phyloP scores from a whole-genome alignment of 257 asterid species.

The Solanum boliviense region DNA sequence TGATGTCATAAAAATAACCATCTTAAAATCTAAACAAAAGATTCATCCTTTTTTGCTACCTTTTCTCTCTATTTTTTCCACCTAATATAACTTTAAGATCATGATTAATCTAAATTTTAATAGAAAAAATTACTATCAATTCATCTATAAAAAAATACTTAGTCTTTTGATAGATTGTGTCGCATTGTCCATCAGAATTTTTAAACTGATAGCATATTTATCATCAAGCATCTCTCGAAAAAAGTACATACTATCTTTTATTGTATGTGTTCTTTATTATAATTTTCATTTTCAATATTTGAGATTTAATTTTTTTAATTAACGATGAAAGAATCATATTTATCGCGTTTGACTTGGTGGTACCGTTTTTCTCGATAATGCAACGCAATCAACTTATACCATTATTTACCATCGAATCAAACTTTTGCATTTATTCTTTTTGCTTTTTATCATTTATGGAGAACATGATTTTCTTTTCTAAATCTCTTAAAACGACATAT shows the following conservation, averaged over 20 bases:
- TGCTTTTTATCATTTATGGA: not conserved
- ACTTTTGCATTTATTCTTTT: not conserved
- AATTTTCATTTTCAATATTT: not conserved
- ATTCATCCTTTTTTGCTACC: not conserved
- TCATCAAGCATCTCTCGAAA: not conserved
- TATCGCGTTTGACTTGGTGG: not conserved
- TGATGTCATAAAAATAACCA: not conserved
- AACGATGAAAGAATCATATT: not conserved
- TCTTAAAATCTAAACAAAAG: not conserved
- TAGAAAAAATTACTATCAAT: not conserved
- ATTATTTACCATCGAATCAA: not conserved
- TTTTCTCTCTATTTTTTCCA: not conserved
- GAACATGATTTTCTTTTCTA: not conserved
- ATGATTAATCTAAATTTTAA: not conserved
- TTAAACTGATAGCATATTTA: accelerated
- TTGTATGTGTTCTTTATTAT: not conserved
- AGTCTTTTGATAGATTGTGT: not conserved
- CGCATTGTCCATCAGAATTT: not conserved
- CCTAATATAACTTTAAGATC: no score
- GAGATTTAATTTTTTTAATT: not conserved
- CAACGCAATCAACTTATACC: not conserved
- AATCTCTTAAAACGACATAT: not conserved
- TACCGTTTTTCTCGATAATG: not conserved
- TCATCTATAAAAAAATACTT: not conserved
- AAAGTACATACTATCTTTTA: not conserved